A percentile compares a stretch with the other conserved stretches of the same genome.
phyloP scores from a whole-genome alignment of 2,329 filamentous ascomycete genomes.

The Escovopsis sp. region DNA sequence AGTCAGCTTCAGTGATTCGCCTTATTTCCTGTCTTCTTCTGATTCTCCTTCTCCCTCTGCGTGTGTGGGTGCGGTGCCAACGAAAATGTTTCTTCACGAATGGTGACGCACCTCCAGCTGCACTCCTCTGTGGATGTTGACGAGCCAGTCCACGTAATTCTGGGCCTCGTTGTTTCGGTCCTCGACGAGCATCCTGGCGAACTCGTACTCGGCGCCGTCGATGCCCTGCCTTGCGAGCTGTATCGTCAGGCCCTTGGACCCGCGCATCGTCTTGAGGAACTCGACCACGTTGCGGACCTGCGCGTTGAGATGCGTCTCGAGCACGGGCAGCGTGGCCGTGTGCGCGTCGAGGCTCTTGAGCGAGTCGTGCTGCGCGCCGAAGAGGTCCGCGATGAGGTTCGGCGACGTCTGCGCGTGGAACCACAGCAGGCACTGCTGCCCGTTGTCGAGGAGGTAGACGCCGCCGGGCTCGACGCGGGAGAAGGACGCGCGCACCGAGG shows the following conservation, averaged over 20 bases:
- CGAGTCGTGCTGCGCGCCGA: constrained; percentile 56
- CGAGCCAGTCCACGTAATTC: constrained; percentile 97
- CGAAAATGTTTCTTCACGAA: neutral
- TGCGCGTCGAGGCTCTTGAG: constrained; percentile 73
- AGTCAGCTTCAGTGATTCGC: too few species aligned
- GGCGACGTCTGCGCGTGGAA: constrained; percentile 84
- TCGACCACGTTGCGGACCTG: constrained; percentile 90
- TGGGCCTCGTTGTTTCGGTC: constrained; percentile 96
- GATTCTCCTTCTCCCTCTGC: too few species aligned
- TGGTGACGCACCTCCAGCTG: constrained; percentile 59
- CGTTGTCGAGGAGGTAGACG: constrained; percentile 89
- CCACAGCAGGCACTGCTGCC: constrained; percentile 84
- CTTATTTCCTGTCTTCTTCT: too few species aligned
- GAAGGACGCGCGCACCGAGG: constrained; percentile 69
- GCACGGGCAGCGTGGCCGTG: constrained; percentile 61
- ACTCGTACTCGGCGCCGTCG: constrained; percentile 93
- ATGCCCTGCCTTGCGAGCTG: constrained; percentile 86
- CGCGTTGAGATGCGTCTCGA: constrained; percentile 85
- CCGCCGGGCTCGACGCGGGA: constrained; percentile 82
- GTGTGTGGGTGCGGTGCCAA: too few species aligned
- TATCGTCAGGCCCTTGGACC: constrained; percentile 75
- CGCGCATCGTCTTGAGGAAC: constrained; percentile 65
- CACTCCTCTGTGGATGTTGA: constrained; percentile 85
- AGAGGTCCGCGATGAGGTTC: constrained; percentile 79
- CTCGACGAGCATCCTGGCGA: constrained; percentile 79